Evolutionary conservation across 75 land plant genomes (phyloP), one percentile per base, ranked within the genome.

Genomic region (Chamaecyparis obtusa): DNA sequence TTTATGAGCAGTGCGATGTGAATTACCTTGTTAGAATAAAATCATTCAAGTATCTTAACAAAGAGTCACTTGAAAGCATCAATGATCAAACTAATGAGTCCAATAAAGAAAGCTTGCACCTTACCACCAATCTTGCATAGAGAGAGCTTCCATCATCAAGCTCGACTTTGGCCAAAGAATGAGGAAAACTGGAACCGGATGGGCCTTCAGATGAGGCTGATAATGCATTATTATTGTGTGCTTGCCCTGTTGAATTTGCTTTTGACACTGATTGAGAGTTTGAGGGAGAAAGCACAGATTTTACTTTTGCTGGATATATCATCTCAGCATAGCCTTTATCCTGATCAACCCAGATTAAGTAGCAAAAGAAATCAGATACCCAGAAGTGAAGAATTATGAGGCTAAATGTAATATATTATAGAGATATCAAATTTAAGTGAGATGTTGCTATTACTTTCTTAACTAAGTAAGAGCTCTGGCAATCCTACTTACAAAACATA

Each of bases 121-220:
- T 91, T 96, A 98, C 99, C 96, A 96, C 99, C 85, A 98, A 90
- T 78, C 95, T 93, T 85, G 99, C 91, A 88, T 89, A 89, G 16
- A 98, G 87, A 90, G 83, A 88, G 19, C 85, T 89, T 49, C 97
- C 99, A 94, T 93, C 93, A 86, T 88, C 89, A 37, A 96, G 90
- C n/a, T 91, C 92, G 88, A 96, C 84, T 87, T 96, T 93, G 3
- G 92, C 99, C 87, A 90, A 87, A 74, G 82, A 69, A 49, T 90
- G 77, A 74, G 33, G 85, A 56, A 41, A 39, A 37, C 30, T 19
- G 36, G 60, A 32, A 16, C 60, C 27, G 11, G 37, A 24, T 67
- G 77, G 35, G 71, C 56, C 80, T 35, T 49, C 77, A 67, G 41
- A 71, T 15, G 37, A 48, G 21, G 86, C 71, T 32, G 64, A 60